Percentiles rank a stretch among this genome's conserved stretches.
Evolutionary conservation across 73 alveolate species (phyloP).

Genomic region (Durusdinium trenchii): DNA sequence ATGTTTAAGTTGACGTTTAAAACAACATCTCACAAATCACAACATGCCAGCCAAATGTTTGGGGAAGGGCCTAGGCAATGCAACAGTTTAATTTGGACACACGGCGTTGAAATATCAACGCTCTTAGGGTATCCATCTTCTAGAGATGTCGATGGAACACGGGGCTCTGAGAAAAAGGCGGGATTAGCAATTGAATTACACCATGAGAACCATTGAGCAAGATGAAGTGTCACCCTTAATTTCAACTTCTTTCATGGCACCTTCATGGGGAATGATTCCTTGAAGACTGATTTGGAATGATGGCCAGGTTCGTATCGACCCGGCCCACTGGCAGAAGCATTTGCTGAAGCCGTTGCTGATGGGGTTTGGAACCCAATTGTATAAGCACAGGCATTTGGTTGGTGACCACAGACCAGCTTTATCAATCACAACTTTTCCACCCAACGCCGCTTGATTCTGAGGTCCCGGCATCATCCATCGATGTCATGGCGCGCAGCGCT

Average conservation of each 20-base stretch:
- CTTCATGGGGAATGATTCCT: not conserved
- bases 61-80: too few species aligned
- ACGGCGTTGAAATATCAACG: not conserved
- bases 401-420: not conserved
- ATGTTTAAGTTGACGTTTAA: too few species aligned
- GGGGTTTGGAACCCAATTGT: not conserved
- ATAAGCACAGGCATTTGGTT: too few species aligned
- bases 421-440: not conserved
- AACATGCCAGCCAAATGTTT: too few species aligned
- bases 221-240: not conserved
- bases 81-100: too few species aligned
- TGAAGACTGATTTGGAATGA: not conserved
- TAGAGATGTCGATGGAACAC: not conserved
- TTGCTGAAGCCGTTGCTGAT: constrained; percentile 16
- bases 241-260: not conserved
- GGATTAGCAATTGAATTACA: not conserved
- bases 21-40: too few species aligned
- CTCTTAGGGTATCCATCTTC: not conserved
- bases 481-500: not conserved
- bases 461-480: constrained; percentile 23
- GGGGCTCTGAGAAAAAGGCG: not conserved
- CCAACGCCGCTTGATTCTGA: not conserved
- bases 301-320: too few species aligned
- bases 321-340: not conserved
- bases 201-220: not conserved